Percentiles rank a stretch among this genome's conserved stretches.
Conservation (phyloP, 208 protist species). For the Trypanosoma rangeli region DNA sequence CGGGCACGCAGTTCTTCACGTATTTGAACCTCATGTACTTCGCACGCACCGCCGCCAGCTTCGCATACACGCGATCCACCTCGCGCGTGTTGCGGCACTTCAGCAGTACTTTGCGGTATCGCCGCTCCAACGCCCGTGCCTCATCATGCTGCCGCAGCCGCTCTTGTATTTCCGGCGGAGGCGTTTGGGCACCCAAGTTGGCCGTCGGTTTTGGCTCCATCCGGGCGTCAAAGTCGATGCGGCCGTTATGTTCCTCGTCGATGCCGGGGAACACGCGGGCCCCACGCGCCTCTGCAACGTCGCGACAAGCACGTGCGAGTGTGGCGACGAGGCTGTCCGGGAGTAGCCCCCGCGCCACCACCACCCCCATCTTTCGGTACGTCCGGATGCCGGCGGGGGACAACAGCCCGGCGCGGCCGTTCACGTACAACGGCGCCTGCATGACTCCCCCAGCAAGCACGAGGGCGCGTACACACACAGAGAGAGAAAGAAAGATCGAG, state of each 20-base stretch:
- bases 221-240: slow-evolving; percentile 28
- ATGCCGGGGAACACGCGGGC: slow-evolving; percentile 55
- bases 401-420: slow-evolving; percentile 37
- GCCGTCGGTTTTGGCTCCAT: slow-evolving; percentile 27
- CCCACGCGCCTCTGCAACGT: slow-evolving; percentile 36
- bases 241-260: slow-evolving; percentile 49
- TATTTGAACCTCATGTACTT: slow-evolving; percentile 48
- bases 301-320: slow-evolving; percentile 40
- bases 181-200: slow-evolving; percentile 17
- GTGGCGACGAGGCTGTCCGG: background rate
- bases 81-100: slow-evolving; percentile 46
- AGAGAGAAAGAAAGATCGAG: slow-evolving; percentile 16
- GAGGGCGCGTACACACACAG: background rate
- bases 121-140: slow-evolving; percentile 32
- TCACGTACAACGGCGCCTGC: slow-evolving; percentile 32
- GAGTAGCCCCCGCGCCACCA: slow-evolving; percentile 54
- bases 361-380: slow-evolving; percentile 61
- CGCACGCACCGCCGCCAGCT: slow-evolving; percentile 40
- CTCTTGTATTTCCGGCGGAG: slow-evolving; percentile 32
- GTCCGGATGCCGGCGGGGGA: slow-evolving; percentile 46
- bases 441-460: background rate
- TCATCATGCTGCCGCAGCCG: slow-evolving; percentile 29
- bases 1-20: slow-evolving; percentile 32
- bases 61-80: slow-evolving; percentile 59
- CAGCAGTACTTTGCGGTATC: slow-evolving; percentile 37